Percentiles rank a stretch among this genome's conserved stretches.
These are phyloP conservation scores for Backusella tarrabulga DNA, from an alignment of 192 early-diverging fungal genomes.

Conservation along the genomic window DNA sequence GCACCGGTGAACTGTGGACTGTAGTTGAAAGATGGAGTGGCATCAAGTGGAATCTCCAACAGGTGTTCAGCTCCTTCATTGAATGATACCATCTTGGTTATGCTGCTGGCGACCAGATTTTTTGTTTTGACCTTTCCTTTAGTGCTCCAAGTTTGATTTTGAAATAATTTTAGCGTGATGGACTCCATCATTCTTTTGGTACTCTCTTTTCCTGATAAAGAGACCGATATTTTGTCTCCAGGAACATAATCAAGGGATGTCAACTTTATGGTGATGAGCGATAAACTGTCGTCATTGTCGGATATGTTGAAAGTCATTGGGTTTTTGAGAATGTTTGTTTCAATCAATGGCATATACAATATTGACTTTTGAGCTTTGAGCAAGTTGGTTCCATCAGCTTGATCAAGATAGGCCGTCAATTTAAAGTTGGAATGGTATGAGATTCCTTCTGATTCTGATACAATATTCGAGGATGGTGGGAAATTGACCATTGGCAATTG, in stretches of 20 bases:
- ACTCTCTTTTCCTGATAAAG: not conserved
- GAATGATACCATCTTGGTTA: not conserved
- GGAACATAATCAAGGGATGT: constrained; percentile 1
- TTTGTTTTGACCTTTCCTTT: not conserved
- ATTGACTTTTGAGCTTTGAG: not conserved
- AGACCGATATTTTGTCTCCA: not conserved
- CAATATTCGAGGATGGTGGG: not conserved
- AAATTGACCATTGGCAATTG: constrained; percentile 7
- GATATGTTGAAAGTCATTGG: not conserved
- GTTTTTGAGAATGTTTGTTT: not conserved
- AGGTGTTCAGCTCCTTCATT: not conserved
- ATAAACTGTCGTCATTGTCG: not conserved
- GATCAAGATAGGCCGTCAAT: not conserved
- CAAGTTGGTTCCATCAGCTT: not conserved
- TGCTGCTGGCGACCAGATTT: not conserved
- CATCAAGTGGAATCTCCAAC: not conserved
- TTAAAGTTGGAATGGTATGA: not conserved
- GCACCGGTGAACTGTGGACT: not conserved
- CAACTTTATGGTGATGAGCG: not conserved
- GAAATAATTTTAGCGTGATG: not conserved
- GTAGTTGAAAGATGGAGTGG: not conserved
- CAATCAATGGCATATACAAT: not conserved
- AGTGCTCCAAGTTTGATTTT: not conserved
- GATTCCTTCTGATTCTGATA: not conserved
- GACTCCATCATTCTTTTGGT: not conserved